phyloP scores from a whole-genome alignment of 1,284 basidiomycete genomes.

The Cryptococcus sp. region DNA sequence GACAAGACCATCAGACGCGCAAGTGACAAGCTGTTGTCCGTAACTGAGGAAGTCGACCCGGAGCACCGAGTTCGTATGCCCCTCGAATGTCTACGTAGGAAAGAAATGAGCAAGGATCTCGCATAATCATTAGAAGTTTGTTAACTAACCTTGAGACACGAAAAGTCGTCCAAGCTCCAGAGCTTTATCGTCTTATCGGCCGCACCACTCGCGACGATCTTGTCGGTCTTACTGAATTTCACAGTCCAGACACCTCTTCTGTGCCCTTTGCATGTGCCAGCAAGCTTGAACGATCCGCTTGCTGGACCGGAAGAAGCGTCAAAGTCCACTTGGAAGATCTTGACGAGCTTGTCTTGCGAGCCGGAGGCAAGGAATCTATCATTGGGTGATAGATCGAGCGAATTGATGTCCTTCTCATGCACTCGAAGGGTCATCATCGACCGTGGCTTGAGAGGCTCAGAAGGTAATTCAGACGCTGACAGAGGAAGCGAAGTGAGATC shows the following conservation, averaged over 20 bases:
- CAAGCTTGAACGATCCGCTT: constrained; percentile 68
- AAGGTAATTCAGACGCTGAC: constrained; percentile 16
- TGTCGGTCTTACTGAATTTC: constrained; percentile 78
- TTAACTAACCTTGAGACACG: constrained; percentile 68
- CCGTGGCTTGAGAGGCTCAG: constrained; percentile 60
- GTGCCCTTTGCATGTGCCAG: constrained; percentile 92
- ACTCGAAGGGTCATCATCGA: constrained; percentile 88
- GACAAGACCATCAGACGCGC: constrained; percentile 89
- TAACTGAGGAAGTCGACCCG: constrained; percentile 82
- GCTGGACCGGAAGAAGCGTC: constrained; percentile 48
- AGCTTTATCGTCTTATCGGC: constrained; percentile 92
- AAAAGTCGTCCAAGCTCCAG: constrained; percentile 90
- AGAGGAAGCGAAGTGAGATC: constrained; percentile 65
- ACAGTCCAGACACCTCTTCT: constrained; percentile 96
- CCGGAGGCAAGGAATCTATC: constrained; percentile 87
- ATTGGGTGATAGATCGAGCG: constrained; percentile 89
- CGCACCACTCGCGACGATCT: constrained; percentile 86
- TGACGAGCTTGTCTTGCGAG: constrained; percentile 93
- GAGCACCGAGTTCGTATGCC: constrained; percentile 95
- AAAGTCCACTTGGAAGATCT: constrained; percentile 80
- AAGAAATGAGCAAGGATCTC: too few species aligned
- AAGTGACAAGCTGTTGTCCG: constrained; percentile 83
- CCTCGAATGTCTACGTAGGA: constrained; percentile 74
- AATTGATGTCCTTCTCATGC: constrained; percentile 99
- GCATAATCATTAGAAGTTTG: neutral